phyloP scores from a whole-genome alignment of 345 rosid species.

The Erucastrum elatum region DNA sequence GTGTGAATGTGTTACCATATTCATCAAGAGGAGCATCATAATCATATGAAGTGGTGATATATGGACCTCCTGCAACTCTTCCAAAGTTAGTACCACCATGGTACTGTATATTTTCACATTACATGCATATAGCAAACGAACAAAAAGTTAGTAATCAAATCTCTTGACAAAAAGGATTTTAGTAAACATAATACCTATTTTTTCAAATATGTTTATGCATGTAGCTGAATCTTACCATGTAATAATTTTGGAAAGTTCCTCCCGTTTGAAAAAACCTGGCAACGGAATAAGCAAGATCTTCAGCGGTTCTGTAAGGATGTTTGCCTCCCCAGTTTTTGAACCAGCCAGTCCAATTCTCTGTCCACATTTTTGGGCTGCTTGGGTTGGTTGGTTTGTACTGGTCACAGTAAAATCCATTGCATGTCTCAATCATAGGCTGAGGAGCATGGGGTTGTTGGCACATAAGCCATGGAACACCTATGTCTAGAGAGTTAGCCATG shows the following conservation, averaged over 20 bases:
- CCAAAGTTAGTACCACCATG: slow-evolving; percentile 78
- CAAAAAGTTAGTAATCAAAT: background rate
- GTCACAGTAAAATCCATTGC: slow-evolving; percentile 64
- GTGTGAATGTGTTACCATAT: slow-evolving; percentile 40
- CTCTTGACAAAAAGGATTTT: background rate
- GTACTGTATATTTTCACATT: slow-evolving; percentile 40
- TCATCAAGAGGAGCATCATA: slow-evolving; percentile 67
- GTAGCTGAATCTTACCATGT: slow-evolving; percentile 48
- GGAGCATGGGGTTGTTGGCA: slow-evolving; percentile 75
- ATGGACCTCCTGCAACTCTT: slow-evolving; percentile 64
- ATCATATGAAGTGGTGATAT: slow-evolving; percentile 62
- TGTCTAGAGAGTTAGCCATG: slow-evolving; percentile 59
- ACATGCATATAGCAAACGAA: background rate
- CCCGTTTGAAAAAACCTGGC: slow-evolving; percentile 59
- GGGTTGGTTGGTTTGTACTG: slow-evolving; percentile 40
- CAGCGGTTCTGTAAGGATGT: slow-evolving; percentile 59
- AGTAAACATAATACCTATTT: background rate
- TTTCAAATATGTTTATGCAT: background rate
- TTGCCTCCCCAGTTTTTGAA: slow-evolving; percentile 59
- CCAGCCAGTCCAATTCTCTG: slow-evolving; percentile 81
- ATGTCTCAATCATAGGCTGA: slow-evolving; percentile 50
- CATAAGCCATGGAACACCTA: slow-evolving; percentile 87
- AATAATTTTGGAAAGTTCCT: slow-evolving; percentile 65
- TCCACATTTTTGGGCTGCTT: slow-evolving; percentile 60
- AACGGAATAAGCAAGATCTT: slow-evolving; percentile 60